phyloP scores from a whole-genome alignment of 2,329 filamentous ascomycete genomes.

The Arthroderma uncinatum region DNA sequence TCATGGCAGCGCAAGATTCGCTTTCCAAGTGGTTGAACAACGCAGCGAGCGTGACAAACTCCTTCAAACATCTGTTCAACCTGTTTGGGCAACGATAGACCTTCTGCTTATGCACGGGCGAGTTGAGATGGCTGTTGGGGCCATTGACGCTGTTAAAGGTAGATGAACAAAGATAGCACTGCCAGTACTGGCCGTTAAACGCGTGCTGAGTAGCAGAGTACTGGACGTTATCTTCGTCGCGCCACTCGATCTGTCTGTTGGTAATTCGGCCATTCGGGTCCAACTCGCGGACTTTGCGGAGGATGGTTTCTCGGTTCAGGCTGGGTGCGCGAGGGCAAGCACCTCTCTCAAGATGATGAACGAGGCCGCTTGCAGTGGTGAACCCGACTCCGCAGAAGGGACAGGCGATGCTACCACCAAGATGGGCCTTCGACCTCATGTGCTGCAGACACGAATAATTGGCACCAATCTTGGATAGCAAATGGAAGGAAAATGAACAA shows the following conservation, averaged over 20 bases:
- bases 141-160: slow-evolving; percentile 29
- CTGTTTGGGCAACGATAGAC: slow-evolving; percentile 38
- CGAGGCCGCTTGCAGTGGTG: slow-evolving; percentile 43
- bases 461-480: not conserved
- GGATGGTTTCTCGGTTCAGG: slow-evolving; percentile 42
- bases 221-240: slow-evolving; percentile 19
- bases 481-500: not conserved
- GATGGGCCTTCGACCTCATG: slow-evolving; percentile 36
- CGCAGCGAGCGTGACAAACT: slow-evolving; percentile 32
- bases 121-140: not conserved
- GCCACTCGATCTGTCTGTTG: slow-evolving; percentile 42
- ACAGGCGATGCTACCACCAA: slow-evolving; percentile 33
- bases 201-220: slow-evolving; percentile 33
- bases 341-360: slow-evolving; percentile 48
- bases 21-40: slow-evolving; percentile 39
- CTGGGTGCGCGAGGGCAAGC: slow-evolving; percentile 38
- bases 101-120: slow-evolving; percentile 32
- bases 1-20: slow-evolving; percentile 31
- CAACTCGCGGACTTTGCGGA: slow-evolving; percentile 33
- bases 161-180: slow-evolving; percentile 46
- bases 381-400: slow-evolving; percentile 44
- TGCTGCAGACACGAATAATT: slow-evolving; percentile 35
- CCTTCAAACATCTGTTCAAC: slow-evolving; percentile 21
- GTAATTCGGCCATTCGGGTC: slow-evolving; percentile 43
- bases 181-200: slow-evolving; percentile 39